Base-by-base conservation (phyloP, 805 yeast species). In the Pichia sporocuriosa region DNA sequence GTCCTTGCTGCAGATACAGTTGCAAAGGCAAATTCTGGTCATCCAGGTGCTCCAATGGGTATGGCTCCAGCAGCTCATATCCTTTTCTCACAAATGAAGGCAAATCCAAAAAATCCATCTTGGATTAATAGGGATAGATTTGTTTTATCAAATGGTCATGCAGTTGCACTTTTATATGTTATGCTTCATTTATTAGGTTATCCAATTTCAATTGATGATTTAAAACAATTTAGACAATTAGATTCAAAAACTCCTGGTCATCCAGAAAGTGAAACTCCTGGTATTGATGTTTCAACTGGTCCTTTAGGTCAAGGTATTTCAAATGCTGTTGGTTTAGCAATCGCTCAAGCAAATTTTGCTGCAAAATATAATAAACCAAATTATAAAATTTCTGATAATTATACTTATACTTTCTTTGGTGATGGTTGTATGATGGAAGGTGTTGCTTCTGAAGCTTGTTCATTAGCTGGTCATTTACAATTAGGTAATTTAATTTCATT, bases 391-490 rank as follows among this genome's bases (percentile, higher is more conserved):
- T 75, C 89, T 43, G 84, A 86, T 70, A 76, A 77, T 65, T 77
- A 72, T 75, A 79, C 88, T 50, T 90, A 79, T 69, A 66, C 68
- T 55, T 79, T 90, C 72, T 69, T 89, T 47, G 98, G 98, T 71
- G 98, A 90, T 58, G 98, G 97, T 57, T 90, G 98, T 73, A 75
- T 90, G 73, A 83, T 82, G 88, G 98, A 90, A 74, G 98, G 98
- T 77, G 87, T 90, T 50, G 76, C 96, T 47, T 78, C 93, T 46
- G 98, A 90, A 75, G 93, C 96, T 44, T 76, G 77, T 55, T 90
- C 98, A 28, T 69, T 89, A 47, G 98, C 98, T 50, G 98, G 98
- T 59, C 98, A 90, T 70, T 74, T 90, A 67, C 75, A 87, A 73
- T 79, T 90, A 65, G 85, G 84, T 65, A 89, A 89, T 73, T 78